Evolutionary conservation across 176 grass and related monocot genomes (phyloP).

Genomic region (Areca catechu): DNA sequence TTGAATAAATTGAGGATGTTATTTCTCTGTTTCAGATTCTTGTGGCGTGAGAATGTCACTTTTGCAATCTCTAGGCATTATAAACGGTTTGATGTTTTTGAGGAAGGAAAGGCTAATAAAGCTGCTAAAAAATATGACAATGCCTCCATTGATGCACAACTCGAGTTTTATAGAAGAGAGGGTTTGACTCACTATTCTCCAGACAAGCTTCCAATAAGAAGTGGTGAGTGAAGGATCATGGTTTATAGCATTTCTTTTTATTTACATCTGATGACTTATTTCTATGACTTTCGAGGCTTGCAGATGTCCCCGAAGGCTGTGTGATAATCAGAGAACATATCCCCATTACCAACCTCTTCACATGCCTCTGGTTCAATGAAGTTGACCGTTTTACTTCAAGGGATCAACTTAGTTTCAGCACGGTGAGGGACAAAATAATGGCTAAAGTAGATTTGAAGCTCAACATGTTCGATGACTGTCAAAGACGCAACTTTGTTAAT

Average conservation of each 20-base stretch:
- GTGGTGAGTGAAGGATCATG: slow-evolving; percentile 42
- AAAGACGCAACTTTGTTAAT: slow-evolving; percentile 88
- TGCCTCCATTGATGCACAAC: slow-evolving; percentile 80
- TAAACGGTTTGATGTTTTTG: slow-evolving; percentile 94
- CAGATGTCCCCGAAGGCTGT: slow-evolving; percentile 97
- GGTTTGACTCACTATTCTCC: slow-evolving; percentile 88
- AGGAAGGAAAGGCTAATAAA: slow-evolving; percentile 96
- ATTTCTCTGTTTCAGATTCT: slow-evolving; percentile 54
- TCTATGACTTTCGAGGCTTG: neutral
- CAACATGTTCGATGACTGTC: slow-evolving; percentile 94
- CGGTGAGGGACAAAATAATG: slow-evolving; percentile 82
- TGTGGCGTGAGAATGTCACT: slow-evolving; percentile 82
- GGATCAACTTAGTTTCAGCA: slow-evolving; percentile 95
- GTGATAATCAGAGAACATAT: slow-evolving; percentile 90
- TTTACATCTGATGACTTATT: neutral
- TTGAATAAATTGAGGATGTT: neutral
- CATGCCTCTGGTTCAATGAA: slow-evolving; percentile 96
- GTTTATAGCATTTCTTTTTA: neutral
- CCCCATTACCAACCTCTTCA: slow-evolving; percentile 84
- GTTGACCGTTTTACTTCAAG: slow-evolving; percentile 81
- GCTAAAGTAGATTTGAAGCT: slow-evolving; percentile 62
- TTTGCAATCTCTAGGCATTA: slow-evolving; percentile 97
- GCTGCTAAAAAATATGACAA: slow-evolving; percentile 95
- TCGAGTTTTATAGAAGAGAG: slow-evolving; percentile 92
- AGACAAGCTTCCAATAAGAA: slow-evolving; percentile 89